Conservation (phyloP, 768 basidiomycete species). For the Strobilomyces dryophilus region DNA sequence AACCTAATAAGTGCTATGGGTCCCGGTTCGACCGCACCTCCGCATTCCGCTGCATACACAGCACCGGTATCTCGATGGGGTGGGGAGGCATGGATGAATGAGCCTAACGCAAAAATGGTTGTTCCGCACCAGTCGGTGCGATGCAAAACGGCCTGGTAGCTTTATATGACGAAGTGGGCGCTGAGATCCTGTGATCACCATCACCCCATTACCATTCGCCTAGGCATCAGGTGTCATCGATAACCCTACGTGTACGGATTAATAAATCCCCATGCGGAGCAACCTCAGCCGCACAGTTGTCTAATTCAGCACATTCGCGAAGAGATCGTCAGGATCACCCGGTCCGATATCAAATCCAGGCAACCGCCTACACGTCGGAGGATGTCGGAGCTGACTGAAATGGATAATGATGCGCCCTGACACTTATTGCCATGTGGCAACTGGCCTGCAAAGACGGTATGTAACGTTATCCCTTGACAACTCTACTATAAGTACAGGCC, state of each 20-base stretch:
- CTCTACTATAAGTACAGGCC: slow-evolving; percentile 4
- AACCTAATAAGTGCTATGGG: slow-evolving; percentile 9
- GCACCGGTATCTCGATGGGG: slow-evolving; percentile 20
- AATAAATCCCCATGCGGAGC: slow-evolving; percentile 23
- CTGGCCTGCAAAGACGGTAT: not conserved
- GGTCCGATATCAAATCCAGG: slow-evolving; percentile 19
- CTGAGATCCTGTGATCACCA: slow-evolving; percentile 17
- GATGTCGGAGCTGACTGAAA: slow-evolving; percentile 20
- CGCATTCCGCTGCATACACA: slow-evolving; percentile 20
- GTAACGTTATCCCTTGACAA: slow-evolving; percentile 14
- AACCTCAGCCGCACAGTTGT: slow-evolving; percentile 14
- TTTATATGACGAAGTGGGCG: slow-evolving; percentile 4
- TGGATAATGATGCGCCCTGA: slow-evolving; percentile 20
- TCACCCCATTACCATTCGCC: slow-evolving; percentile 10
- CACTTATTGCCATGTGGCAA: slow-evolving; percentile 20
- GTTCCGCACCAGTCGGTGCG: slow-evolving; percentile 24
- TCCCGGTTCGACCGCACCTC: slow-evolving; percentile 8
- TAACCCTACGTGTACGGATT: slow-evolving; percentile 20
- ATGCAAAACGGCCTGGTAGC: slow-evolving; percentile 11
- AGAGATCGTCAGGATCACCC: slow-evolving; percentile 31
- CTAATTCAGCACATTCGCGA: slow-evolving; percentile 24
- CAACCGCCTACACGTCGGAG: slow-evolving; percentile 16
- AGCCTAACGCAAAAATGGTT: slow-evolving; percentile 10
- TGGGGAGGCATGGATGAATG: slow-evolving; percentile 15
- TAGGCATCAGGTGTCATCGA: slow-evolving; percentile 18